Base-by-base conservation (phyloP, 129 eudicot genomes). In the Lactuca sativa region DNA sequence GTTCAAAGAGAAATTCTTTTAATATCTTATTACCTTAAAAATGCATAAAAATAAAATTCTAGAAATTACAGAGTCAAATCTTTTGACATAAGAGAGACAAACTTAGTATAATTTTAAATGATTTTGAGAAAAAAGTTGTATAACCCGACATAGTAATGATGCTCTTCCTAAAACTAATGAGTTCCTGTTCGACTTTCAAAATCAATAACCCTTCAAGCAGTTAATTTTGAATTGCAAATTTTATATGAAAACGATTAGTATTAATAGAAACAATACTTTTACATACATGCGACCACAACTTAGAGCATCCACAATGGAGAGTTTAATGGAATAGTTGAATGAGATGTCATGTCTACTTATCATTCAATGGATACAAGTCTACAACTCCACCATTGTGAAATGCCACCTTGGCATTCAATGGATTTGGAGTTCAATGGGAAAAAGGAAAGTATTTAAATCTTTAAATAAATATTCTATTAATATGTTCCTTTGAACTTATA, bases 21-120 rank as follows among this genome's bases (percentile, higher is more conserved):
- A 6, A 12, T 77, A 47, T 47, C n/a, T 47, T 10, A 69, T 15
- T 33, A 38, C 33, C 43, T 15, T 68, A 21, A 34, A 47, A 16
- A 53, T 18, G 54, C 14, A 56, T 44, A 43, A 15, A 53, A 30
- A 49, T 37, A 15, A 54, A 52, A 10, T 9, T 3, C 32, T 3
- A 54, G 11, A 8, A 2, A 9, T 74, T n/a, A 7, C 14, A 9
- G 31, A 21, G 49, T 3, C 48, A 4, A 12, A 48, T 17, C 49
- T 32, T 43, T 71, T 56, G 73, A 70, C 79, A 33, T 65, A 15
- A 56, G 1, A 11, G n/a, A 51, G 40, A 49, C 44, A 34, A 36
- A 62, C 37, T 12, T n/a, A 7, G 11, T 48, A 59, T 9, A 34
- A 8, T 12, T 12, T 9, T 43, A 43, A 43, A 8, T 43, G 13